Evolutionary conservation across 306 rosid species (phyloP).

Genomic region (Trichosanthes truncata): DNA sequence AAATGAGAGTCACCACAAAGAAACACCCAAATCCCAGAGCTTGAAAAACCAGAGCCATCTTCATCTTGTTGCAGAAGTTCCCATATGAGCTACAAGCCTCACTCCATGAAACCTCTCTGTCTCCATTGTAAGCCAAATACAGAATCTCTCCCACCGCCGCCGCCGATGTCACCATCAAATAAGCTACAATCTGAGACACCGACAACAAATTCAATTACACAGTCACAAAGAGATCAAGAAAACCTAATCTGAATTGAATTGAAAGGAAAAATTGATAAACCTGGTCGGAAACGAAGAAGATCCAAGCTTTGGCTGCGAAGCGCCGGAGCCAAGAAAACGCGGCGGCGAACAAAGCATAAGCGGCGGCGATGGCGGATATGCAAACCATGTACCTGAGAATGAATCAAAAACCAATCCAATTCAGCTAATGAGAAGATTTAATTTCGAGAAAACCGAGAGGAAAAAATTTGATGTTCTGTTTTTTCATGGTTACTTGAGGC

Average conservation of each 20-base stretch:
- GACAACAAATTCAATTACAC: not conserved
- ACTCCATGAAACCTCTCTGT: slow-evolving; percentile 75
- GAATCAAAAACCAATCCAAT: not conserved
- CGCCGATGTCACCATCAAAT: slow-evolving; percentile 53
- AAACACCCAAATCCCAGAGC: slow-evolving; percentile 42
- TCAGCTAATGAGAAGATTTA: not conserved
- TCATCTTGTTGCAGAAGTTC: slow-evolving; percentile 61
- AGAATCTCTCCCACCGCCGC: slow-evolving; percentile 57
- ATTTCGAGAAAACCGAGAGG: no score
- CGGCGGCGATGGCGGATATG: slow-evolving; percentile 52
- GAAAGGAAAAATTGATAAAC: slow-evolving; percentile 15
- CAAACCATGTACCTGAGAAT: slow-evolving; percentile 64
- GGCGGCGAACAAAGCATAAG: slow-evolving; percentile 52
- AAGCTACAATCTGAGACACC: slow-evolving; percentile 48
- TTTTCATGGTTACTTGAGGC: slow-evolving; percentile 48
- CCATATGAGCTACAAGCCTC: slow-evolving; percentile 66
- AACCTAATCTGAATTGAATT: not conserved
- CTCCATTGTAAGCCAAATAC: slow-evolving; percentile 56
- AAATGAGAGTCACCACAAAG: slow-evolving; percentile 52
- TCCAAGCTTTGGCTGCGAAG: slow-evolving; percentile 52
- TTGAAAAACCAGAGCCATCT: slow-evolving; percentile 60
- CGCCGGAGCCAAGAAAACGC: slow-evolving; percentile 39
- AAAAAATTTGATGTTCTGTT: no score
- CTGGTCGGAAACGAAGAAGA: slow-evolving; percentile 85
- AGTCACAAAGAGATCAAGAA: not conserved